Evolutionary conservation across 371 early-diverging fungal species (phyloP).

Genomic region (Rhizopus delemar): DNA sequence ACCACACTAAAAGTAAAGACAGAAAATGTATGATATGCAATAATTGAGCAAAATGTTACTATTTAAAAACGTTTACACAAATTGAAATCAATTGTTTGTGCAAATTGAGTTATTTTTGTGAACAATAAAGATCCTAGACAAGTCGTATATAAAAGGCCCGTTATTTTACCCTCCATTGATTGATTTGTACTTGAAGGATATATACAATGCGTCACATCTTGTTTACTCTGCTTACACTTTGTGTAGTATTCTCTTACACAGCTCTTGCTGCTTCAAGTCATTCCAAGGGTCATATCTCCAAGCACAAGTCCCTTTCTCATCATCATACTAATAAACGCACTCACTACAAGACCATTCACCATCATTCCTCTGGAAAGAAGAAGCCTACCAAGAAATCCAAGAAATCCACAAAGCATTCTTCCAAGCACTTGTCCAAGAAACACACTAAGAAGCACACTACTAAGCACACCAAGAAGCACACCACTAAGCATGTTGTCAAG

Average conservation of each 20-base stretch:
- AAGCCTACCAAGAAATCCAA: no score
- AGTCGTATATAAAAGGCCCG: no score
- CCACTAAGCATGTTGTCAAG: neutral
- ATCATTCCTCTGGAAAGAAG: neutral
- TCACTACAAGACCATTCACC: neutral
- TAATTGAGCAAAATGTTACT: slow-evolving; percentile 21
- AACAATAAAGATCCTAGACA: neutral
- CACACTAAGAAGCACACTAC: neutral
- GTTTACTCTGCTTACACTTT: neutral
- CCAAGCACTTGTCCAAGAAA: no score
- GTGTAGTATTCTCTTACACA: neutral
- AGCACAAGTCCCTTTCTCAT: neutral
- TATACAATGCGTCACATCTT: neutral
- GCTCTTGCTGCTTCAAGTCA: neutral
- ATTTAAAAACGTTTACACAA: slow-evolving; percentile 30
- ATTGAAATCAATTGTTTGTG: neutral
- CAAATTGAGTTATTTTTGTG: neutral
- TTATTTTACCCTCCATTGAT: neutral
- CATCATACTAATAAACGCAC: neutral
- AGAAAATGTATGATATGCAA: slow-evolving; percentile 26
- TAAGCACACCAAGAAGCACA: no score
- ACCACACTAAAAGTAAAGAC: slow-evolving; percentile 88
- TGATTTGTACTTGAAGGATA: neutral
- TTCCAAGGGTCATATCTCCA: neutral
- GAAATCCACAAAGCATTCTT: no score